Evolutionary conservation across 805 yeast species (phyloP), one percentile per base, ranked within the genome.

Genomic region (Metahyphopichia silvanorum): DNA sequence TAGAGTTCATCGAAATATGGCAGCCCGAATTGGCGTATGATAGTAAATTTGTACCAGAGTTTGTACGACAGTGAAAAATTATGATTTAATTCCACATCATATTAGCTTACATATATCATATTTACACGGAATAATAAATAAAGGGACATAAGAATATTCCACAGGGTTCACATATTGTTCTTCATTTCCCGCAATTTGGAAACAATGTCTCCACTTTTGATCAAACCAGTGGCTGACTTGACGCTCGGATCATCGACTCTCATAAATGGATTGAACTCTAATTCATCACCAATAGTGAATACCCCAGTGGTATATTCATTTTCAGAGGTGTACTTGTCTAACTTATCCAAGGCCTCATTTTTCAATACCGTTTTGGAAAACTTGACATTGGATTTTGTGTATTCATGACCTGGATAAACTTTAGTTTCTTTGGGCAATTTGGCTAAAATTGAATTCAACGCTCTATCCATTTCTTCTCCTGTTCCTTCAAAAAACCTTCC

Each of bases 401-500:
- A 93, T 62, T 93, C 99, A 58, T 93, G 99, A 2, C 99, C 99
- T 2, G 97, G 91, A 52, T 77, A 91, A 2, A 89, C 88, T 23
- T 58, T 55, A 0, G 97, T 87, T 7, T 77, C 82, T 14, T 63
- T 58, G 0, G 95, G 89, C 32, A 91, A 67, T 17, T 50, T 46
- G 3, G 71, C 82, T 38, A 93, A 66, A 8, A 72, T 61, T 13
- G 63, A 55, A 46, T 77, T 79, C 47, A 93, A 68, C 0, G 95
- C 74, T 1, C 45, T 41, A 44, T 82, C 74, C 99, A 93, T 93
- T 52, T 93, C 82, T 24, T 58, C 60, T 0, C 89, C 88, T 9
- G 72, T 67, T 2, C 98, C 98, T 61, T 93, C 99, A 53, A 93
- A 93, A 60, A 93, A 93, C 33, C 98, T 71, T 8, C 99, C 99